Percentiles rank a stretch among this genome's conserved stretches.
phyloP scores from a whole-genome alignment of 306 rosid genomes.

The Alnus rubra region DNA sequence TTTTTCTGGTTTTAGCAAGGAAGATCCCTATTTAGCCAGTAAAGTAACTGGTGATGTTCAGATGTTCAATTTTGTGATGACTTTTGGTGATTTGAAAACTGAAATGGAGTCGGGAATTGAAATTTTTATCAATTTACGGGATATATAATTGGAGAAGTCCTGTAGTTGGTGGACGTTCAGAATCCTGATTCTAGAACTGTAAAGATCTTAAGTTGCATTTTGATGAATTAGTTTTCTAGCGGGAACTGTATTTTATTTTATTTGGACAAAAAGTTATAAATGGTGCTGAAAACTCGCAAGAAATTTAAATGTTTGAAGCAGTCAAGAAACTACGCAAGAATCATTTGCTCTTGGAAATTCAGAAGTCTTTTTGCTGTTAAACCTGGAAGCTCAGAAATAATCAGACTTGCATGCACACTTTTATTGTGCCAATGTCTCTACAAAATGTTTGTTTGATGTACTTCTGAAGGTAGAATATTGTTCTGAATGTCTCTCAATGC shows the following conservation, averaged over 20 bases:
- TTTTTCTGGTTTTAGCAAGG: background rate
- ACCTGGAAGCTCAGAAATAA: background rate
- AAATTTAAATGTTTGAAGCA: background rate
- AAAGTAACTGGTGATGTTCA: background rate
- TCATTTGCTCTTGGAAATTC: background rate
- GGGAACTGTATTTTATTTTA: background rate
- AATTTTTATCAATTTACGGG: background rate
- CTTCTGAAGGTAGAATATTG: background rate
- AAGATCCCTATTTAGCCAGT: background rate
- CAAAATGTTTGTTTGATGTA: background rate
- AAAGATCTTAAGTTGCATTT: background rate
- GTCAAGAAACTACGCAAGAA: background rate
- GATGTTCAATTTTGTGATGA: background rate
- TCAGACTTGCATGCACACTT: background rate
- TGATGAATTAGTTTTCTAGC: background rate
- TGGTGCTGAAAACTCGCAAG: background rate
- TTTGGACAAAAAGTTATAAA: background rate
- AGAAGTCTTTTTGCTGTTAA: background rate
- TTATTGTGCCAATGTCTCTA: background rate
- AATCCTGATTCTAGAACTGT: background rate
- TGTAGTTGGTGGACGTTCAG: background rate
- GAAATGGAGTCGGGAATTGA: background rate
- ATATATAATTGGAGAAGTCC: background rate
- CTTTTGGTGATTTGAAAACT: background rate
- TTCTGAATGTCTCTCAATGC: slow-evolving; percentile 13